These are phyloP conservation scores for Ganoderma meredithae DNA, from an alignment of 1,284 basidiomycete species.

Conservation along the genomic window DNA sequence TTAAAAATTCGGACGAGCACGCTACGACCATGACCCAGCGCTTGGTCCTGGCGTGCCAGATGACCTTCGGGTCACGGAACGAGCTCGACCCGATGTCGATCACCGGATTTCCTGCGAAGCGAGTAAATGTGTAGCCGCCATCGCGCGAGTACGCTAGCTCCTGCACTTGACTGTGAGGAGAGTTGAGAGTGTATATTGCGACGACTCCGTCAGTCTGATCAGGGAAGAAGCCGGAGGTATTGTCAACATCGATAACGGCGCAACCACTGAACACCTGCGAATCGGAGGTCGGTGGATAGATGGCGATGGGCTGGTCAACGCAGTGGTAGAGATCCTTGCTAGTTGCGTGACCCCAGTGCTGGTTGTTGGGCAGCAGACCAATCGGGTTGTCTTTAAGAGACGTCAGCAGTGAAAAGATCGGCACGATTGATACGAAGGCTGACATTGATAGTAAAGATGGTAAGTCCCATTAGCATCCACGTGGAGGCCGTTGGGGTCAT, in stretches of 20 bases:
- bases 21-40: constrained; percentile 29
- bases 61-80: constrained; percentile 33
- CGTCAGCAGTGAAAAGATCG: no score
- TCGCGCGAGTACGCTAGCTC: constrained; percentile 30
- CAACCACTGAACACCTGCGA: constrained; percentile 30
- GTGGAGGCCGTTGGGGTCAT: neutral
- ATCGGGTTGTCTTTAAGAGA: constrained; percentile 22
- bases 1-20: constrained; percentile 21
- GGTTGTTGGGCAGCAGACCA: constrained; percentile 12
- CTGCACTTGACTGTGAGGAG: constrained; percentile 24
- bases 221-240: constrained; percentile 32
- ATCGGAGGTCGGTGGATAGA: constrained; percentile 22
- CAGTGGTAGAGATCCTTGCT: constrained; percentile 30
- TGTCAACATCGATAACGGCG: constrained; percentile 26
- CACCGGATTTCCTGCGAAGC: constrained; percentile 24
- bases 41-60: constrained; percentile 23
- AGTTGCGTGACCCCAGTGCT: constrained; percentile 31
- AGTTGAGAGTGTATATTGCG: constrained; percentile 32
- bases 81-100: constrained; percentile 26
- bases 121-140: constrained; percentile 29
- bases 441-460: constrained; percentile 2
- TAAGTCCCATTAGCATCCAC: neutral
- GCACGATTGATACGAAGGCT: neutral
- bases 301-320: constrained; percentile 29
- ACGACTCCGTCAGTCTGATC: constrained; percentile 29